Evolutionary conservation across 1,139 yeast species (phyloP).

Genomic region (Saccharomycopsis phalli): DNA sequence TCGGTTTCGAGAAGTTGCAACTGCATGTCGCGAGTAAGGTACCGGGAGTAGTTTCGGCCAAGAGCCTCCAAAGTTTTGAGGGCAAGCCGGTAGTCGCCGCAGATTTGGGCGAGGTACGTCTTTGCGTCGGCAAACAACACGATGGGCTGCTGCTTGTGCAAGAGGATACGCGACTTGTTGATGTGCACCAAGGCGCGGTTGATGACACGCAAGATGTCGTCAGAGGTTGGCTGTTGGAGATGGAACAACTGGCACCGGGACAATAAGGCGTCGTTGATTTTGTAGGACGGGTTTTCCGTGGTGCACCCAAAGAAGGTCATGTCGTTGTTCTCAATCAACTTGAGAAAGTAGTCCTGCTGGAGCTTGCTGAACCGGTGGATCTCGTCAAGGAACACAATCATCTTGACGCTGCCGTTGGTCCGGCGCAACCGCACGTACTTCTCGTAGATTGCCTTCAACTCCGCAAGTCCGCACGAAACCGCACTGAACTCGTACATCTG

Average conservation of each 20-base stretch:
- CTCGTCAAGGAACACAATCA: constrained; percentile 84
- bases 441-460: constrained; percentile 62
- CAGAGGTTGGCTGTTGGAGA: constrained; percentile 50
- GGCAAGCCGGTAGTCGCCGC: constrained; percentile 88
- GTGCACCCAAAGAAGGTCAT: constrained; percentile 84
- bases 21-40: background rate
- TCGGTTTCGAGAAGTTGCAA: background rate
- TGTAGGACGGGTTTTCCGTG: constrained; percentile 94
- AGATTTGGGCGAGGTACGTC: constrained; percentile 62
- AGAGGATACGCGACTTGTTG: constrained; percentile 47
- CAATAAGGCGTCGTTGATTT: constrained; percentile 74
- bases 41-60: constrained; percentile 23
- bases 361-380: constrained; percentile 85
- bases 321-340: constrained; percentile 61
- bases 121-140: constrained; percentile 49
- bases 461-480: constrained; percentile 63
- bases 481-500: constrained; percentile 83
- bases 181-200: constrained; percentile 53
- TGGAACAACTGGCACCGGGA: constrained; percentile 86
- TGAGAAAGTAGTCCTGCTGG: constrained; percentile 80
- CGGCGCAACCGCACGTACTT: constrained; percentile 39
- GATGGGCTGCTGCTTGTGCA: constrained; percentile 27
- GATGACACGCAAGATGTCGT: constrained; percentile 51
- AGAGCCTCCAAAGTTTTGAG: constrained; percentile 64
- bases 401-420: constrained; percentile 35